Percentiles rank a stretch among this genome's conserved stretches.
Conservation (phyloP, 192 early-diverging fungal genomes). For the Neocallimastix lanati region DNA sequence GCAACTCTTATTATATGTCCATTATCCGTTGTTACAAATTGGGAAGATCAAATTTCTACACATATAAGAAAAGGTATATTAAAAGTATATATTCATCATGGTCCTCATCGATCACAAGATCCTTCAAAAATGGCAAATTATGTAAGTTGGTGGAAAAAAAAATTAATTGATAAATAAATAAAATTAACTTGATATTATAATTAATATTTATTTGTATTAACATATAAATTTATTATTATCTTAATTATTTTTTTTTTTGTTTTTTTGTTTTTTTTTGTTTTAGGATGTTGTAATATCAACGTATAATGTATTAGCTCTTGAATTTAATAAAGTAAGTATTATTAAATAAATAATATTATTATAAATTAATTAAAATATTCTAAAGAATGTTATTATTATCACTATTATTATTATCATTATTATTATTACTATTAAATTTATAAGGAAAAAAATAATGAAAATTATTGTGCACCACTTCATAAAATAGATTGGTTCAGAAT, state of each 20-base stretch:
- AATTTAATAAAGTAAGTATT: slow-evolving; percentile 19
- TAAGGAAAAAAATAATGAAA: neutral
- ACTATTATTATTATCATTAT: no score
- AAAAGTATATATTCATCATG: slow-evolving; percentile 42
- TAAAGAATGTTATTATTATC: no score
- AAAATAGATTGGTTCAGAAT: slow-evolving; percentile 64
- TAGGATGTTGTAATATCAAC: slow-evolving; percentile 55
- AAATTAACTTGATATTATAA: no score
- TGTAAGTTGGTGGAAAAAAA: no score
- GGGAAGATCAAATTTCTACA: slow-evolving; percentile 45
- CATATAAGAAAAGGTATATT: slow-evolving; percentile 20
- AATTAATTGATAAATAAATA: no score
- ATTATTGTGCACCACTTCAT: slow-evolving; percentile 19
- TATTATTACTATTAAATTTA: slow-evolving; percentile 1
- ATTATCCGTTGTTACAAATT: slow-evolving; percentile 48
- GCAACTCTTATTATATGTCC: slow-evolving; percentile 57
- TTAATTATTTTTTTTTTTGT: no score
- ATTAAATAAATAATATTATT: no score
- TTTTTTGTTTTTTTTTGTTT: no score
- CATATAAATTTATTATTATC: neutral
- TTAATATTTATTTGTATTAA: no score
- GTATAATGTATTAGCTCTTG: slow-evolving; percentile 39
- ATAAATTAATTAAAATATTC: no score
- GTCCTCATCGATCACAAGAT: slow-evolving; percentile 19
- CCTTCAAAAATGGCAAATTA: slow-evolving; percentile 23